These are phyloP conservation scores for Globisporangium cystogenes DNA, from an alignment of 352 stramenopile species.

Conservation along the genomic window DNA sequence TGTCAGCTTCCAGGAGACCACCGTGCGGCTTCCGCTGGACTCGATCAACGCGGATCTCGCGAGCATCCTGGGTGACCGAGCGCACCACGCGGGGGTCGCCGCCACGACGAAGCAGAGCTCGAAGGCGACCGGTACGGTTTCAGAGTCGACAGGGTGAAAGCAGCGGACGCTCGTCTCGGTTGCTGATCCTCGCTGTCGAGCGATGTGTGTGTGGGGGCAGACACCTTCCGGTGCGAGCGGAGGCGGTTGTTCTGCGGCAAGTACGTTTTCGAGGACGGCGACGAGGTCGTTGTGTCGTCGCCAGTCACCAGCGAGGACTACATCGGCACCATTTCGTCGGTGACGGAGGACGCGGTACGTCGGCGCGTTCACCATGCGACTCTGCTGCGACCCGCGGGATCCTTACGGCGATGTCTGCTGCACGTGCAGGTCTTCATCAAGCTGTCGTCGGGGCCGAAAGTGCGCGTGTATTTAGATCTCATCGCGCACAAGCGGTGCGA, in stretches of 20 bases:
- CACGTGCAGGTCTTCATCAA: constrained; percentile 47
- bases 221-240: constrained; percentile 44
- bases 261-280: constrained; percentile 75
- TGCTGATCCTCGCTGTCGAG: constrained; percentile 2
- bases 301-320: constrained; percentile 65
- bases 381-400: no score
- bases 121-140: constrained; percentile 19
- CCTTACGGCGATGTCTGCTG: not conserved
- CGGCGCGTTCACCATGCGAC: no score
- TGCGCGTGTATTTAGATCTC: constrained; percentile 51
- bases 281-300: constrained; percentile 68
- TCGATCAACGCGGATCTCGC: constrained; percentile 52
- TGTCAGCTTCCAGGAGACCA: constrained; percentile 29
- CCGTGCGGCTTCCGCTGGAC: constrained; percentile 46
- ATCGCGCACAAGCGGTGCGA: constrained; percentile 54
- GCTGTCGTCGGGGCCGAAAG: constrained; percentile 53
- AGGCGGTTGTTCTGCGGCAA: constrained; percentile 59
- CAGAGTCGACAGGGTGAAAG: not conserved
- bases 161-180: not conserved
- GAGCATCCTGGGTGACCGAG: constrained; percentile 36
- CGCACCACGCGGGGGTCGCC: constrained; percentile 19
- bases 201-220: not conserved
- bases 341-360: constrained; percentile 59
- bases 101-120: constrained; percentile 19
- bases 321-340: constrained; percentile 70